Base-by-base conservation (phyloP, 2,329 filamentous ascomycete genomes). In the Penicillium sp. region DNA sequence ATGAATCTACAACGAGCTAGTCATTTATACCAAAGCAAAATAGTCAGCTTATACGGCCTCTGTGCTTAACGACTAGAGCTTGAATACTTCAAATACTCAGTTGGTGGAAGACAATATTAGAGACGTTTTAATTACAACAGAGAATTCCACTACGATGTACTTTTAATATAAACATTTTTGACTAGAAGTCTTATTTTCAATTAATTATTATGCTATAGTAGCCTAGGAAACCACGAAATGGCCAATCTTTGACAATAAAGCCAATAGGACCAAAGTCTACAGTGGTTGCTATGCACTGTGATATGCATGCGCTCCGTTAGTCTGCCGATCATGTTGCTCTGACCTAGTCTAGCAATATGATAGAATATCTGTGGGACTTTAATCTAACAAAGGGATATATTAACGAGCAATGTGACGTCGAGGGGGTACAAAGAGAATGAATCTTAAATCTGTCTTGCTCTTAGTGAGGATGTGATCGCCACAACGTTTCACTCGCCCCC, bases 391-490 rank as follows among this genome's bases (percentile, higher is more conserved):
- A 26, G 28, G 11, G 7, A 44, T 51, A 40, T 45, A 30, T 28
- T 22, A 40, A 55, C 30, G 28, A 30, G n/a, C 51, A 41, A 38
- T 47, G 47, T 55, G 53, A 55, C 50, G 38, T 57, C 35, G 50
- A 54, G 37, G 43, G 35, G 43, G 40, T 30, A 57, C 44, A 50
- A 50, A 50, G 51, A 43, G 43, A 52, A 38, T 8, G 28, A 46
- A 19, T 31, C 37, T 41, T 26, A 38, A 38, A 43, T 28, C 12
- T 11, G 22, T 53, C 54, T 48, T 41, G 47, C 14, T 19, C 41
- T 44, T 35, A 26, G 30, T 46, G 30, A 38, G 33, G 46, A 50
- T 51, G 35, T 33, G 60, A 64, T 64, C 60, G 61, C 61, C 61
- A 64, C 61, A 45, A 38, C 42, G 36, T 56, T 37, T 53, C 48